Evolutionary conservation across 2,329 filamentous ascomycete species (phyloP).

Genomic region (Eurotiales sp.): DNA sequence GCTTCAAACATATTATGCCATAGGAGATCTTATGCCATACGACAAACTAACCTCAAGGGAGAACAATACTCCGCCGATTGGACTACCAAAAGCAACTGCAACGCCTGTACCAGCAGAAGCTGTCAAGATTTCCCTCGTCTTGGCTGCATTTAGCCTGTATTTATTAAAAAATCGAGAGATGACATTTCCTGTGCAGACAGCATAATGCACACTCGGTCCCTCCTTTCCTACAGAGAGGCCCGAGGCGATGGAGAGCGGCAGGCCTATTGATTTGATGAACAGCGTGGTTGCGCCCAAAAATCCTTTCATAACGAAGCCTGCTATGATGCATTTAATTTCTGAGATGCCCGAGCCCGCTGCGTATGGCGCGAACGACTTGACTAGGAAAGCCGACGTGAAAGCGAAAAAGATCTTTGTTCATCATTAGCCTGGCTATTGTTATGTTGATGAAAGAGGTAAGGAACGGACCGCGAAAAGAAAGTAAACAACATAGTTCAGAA

Average conservation of each 20-base stretch:
- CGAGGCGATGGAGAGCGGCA: constrained; percentile 89
- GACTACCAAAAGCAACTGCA: constrained; percentile 93
- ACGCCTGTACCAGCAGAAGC: constrained; percentile 93
- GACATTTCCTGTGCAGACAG: constrained; percentile 94
- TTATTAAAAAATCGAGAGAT: constrained; percentile 91
- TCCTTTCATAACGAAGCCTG: constrained; percentile 98
- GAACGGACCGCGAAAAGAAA: constrained; percentile 68
- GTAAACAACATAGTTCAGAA: constrained; percentile 83
- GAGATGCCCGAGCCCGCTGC: constrained; percentile 95
- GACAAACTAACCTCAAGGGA: constrained; percentile 67
- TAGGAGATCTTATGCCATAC: too few relatives aligned
- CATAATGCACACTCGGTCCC: constrained; percentile 97
- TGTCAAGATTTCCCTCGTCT: constrained; percentile 90
- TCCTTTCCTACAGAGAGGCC: constrained; percentile 95
- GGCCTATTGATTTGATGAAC: constrained; percentile 85
- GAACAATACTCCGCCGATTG: constrained; percentile 94
- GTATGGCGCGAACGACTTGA: constrained; percentile 90
- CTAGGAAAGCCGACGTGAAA: constrained; percentile 74
- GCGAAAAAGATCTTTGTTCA: constrained; percentile 68
- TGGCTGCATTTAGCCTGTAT: constrained; percentile 85
- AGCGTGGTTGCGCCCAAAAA: constrained; percentile 91
- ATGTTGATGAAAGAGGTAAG: neutral
- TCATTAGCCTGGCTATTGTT: constrained; percentile 1
- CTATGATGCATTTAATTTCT: constrained; percentile 99
- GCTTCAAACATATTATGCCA: neutral